Percentiles rank a stretch among this genome's conserved stretches.
Conservation (phyloP, 306 rosid genomes). For the Nissolia schottii region DNA sequence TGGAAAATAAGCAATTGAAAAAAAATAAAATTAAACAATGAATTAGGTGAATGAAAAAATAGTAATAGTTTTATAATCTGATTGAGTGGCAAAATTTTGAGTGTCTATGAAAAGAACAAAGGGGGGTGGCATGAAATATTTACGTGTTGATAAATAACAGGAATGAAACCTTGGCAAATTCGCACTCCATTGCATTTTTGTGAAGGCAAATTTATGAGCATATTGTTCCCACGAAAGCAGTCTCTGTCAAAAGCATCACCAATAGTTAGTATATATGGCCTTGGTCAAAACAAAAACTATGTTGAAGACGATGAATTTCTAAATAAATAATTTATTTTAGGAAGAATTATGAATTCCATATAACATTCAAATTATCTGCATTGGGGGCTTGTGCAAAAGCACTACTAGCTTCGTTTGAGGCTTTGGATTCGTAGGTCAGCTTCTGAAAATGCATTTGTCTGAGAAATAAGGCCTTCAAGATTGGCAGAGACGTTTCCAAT, state of each 20-base stretch:
- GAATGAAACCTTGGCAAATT: conserved; percentile 41
- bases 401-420: conserved; percentile 56
- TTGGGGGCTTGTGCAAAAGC: background rate
- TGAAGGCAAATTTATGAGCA: conserved; percentile 41
- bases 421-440: conserved; percentile 53
- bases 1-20: background rate
- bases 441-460: conserved; percentile 45
- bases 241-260: conserved; percentile 41
- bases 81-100: background rate
- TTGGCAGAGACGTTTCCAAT: conserved; percentile 67
- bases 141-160: conserved; percentile 50
- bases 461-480: conserved; percentile 47
- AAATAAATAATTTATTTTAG: background rate
- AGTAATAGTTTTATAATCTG: background rate
- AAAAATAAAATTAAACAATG: background rate
- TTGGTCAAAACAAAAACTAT: background rate
- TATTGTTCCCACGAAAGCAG: conserved; percentile 53
- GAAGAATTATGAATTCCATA: background rate
- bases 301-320: background rate
- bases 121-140: conserved; percentile 5
- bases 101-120: background rate
- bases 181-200: conserved; percentile 44
- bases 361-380: background rate
- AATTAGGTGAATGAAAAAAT: background rate
- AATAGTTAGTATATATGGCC: background rate